Base-by-base conservation (phyloP, 2,329 filamentous ascomycete genomes). In the Aspergillus chevalieri region DNA sequence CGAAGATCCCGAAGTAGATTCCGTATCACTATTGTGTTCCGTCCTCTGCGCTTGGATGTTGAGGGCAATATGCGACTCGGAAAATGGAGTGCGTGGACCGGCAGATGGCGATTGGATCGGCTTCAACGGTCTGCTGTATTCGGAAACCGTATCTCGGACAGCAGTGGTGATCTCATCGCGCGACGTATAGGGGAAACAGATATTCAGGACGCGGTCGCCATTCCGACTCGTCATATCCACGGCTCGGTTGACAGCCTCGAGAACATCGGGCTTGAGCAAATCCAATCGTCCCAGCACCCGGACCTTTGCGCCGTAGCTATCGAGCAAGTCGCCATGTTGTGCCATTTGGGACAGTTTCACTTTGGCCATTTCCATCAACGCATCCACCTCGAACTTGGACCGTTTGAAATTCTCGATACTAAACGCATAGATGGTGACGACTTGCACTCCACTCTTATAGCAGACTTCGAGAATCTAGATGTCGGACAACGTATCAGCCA, bases 321-420 rank as follows among this genome's bases (percentile, higher is more conserved):
- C 90, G 34, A 98, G 79, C 22, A 98, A 77, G 63, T 95, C 91
- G 26, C 93, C 93, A 62, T 98, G 93, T 64, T 95, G 89, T 22
- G 88, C 85, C 60, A 98, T 77, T 69, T 98, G 93, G 52, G 87
- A 83, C 22, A 98, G 78, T 74, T 97, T 97, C 62, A 93, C 83
- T 75, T 95, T 96, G 52, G 92, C 92, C 78, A 98, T 89, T 65
- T 95, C 87, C 93, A 98, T 98, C 54, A 98, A 75, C 26, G 89
- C 91, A 65, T 96, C 90, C 7, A 98, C 93, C 69, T 98, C 93
- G 70, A 94, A 93, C 70, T 93, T 91, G 19, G 90, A 92, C 5
- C 93, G 84, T 69, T 97, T 95, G 76, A 95, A 98, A 74, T 98
- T 98, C 72, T 98, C 93, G 64, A 98, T 96, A 65, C 89, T 95